Base-by-base conservation (phyloP, 2,329 filamentous ascomycete genomes). In the Clarireedia sp. region DNA sequence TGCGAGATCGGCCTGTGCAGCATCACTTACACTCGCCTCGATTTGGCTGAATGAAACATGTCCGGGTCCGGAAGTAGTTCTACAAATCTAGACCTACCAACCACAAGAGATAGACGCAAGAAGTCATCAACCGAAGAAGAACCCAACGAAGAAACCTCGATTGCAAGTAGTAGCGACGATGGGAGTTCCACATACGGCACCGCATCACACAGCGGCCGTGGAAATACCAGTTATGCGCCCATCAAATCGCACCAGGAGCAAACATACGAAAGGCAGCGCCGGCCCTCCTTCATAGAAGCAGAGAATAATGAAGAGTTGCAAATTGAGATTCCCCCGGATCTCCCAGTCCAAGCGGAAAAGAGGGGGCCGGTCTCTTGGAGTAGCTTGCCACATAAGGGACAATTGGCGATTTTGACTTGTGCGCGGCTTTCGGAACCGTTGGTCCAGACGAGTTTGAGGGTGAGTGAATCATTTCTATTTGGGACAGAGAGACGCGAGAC, bases 341-440 rank as follows among this genome's bases (percentile, higher is more conserved):
- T 55, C 44, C 58, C 17, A 17, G 43, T 23, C 17, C 41, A 54
- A 14, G 40, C 61, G 50, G 60, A 64, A 47, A 60, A 66, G 54
- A 56, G 63, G 12, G 57, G 60, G 3, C 57, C 76, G 0, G 79
- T 87, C 21, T 79, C 83, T 57, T 94, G 89, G 89, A 73, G 72
- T 36, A 83, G 86, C n/a, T 74, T 95, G 1, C 90, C 90, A 0
- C 78, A 81, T 54, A 95, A 91, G 69, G 77, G 82, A 46, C 90
- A 95, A 70, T 78, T 96, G 17, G 73, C 86, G 23, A 85, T 95
- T 58, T 77, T 96, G 53, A 90, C 86, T 0, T 73, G 95, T 43
- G 86, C 90, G 7, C 83, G 90, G 36, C 74, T 96, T 21, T 90
- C 87, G 12, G 90, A 95, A 68, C 90, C 90, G 3, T 74, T 95